Evolutionary conservation across 164 flowering plant species (phyloP).

Genomic region (Hamamelis virginiana): DNA sequence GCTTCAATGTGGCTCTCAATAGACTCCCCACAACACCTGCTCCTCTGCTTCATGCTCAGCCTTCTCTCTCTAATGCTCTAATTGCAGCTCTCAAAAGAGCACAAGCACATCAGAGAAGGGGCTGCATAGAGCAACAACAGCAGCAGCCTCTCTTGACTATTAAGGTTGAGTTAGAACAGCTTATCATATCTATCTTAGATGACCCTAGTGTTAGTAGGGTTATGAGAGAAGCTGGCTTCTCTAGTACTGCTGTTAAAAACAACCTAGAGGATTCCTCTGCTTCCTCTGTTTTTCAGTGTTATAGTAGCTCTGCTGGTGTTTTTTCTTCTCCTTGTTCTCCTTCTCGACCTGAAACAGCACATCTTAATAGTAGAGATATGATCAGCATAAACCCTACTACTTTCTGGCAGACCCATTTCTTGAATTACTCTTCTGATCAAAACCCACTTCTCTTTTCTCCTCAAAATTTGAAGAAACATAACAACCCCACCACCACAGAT

Average conservation of each 20-base stretch:
- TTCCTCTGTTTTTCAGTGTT: constrained; percentile 53
- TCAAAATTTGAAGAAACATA: constrained; percentile 28
- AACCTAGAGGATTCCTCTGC: constrained; percentile 62
- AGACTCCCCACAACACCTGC: constrained; percentile 73
- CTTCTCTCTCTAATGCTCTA: constrained; percentile 86
- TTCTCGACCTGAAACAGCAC: constrained; percentile 26
- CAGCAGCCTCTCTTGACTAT: constrained; percentile 64
- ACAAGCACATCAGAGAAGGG: constrained; percentile 84
- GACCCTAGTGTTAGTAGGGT: constrained; percentile 97
- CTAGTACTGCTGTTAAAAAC: constrained; percentile 72
- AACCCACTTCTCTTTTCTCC: constrained; percentile 51
- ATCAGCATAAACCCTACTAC: constrained; percentile 23
- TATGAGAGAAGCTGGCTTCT: constrained; percentile 95
- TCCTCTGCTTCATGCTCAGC: constrained; percentile 57
- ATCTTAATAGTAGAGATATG: constrained; percentile 10
- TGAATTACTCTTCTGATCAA: constrained; percentile 43
- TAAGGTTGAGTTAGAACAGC: constrained; percentile 88
- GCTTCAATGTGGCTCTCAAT: constrained; percentile 95
- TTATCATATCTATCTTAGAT: constrained; percentile 79
- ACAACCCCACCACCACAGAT: constrained; percentile 11
- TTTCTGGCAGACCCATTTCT: constrained; percentile 57
- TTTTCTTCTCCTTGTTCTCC: constrained; percentile 54
- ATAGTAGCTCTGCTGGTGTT: constrained; percentile 42
- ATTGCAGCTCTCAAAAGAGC: constrained; percentile 94
- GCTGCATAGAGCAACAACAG: constrained; percentile 67